Evolutionary conservation across 441 rosid species (phyloP).

Genomic region (Pelargonium cotyledonis): DNA sequence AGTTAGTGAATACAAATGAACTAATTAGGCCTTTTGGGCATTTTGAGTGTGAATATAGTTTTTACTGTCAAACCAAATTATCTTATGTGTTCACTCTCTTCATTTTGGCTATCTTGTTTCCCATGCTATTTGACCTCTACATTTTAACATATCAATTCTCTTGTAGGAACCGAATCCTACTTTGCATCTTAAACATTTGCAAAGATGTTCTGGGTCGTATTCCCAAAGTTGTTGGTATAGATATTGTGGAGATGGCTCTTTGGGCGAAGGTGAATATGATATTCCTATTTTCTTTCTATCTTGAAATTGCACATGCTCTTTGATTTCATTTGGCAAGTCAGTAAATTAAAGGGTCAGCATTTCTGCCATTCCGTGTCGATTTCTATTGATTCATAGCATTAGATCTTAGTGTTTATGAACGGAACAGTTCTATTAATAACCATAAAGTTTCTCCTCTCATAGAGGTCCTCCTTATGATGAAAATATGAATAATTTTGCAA

Average conservation of each 20-base stretch:
- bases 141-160: constrained; percentile 8
- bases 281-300: not conserved
- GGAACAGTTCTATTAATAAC: not conserved
- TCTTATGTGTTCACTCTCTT: too few species aligned
- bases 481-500: not conserved
- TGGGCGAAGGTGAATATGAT: constrained; percentile 87
- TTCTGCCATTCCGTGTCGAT: not conserved
- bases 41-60: too few species aligned
- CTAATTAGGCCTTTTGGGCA: too few species aligned
- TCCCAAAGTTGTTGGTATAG: constrained; percentile 98
- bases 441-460: not conserved
- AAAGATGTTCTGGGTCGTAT: constrained; percentile 78
- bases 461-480: not conserved
- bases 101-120: too few species aligned
- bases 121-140: too few species aligned
- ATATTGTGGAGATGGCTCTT: constrained; percentile 98
- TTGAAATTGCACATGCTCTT: not conserved
- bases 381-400: not conserved
- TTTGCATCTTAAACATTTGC: constrained; percentile 77
- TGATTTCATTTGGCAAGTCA: not conserved
- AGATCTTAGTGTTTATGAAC: not conserved
- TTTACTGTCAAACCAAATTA: too few species aligned
- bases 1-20: too few species aligned
- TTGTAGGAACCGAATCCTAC: constrained; percentile 76
- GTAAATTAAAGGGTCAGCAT: not conserved